Base-by-base conservation (phyloP, 2,329 filamentous ascomycete genomes). In the Paraconiothyrium sp. region DNA sequence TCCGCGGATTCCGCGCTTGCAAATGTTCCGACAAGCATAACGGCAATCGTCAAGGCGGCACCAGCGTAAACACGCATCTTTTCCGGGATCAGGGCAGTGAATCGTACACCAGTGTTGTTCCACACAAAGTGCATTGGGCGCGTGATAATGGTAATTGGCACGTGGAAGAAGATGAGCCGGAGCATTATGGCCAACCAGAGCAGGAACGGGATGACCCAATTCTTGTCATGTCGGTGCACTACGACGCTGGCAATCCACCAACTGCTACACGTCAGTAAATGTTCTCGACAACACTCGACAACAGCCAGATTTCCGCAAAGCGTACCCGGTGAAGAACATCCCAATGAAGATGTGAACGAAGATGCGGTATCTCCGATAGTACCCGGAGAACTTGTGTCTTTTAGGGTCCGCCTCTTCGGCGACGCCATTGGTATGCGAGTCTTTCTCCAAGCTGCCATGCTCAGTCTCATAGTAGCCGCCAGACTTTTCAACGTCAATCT, bases 201-300 rank as follows among this genome's bases (percentile, higher is more conserved):
- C 54, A 97, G 84, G 79, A 96, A 95, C 0, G 93, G 93, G 54
- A 94, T 87, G 59, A 96, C 79, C 93, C 93, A 97, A 72, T 92
- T 92, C 79, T 86, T 84, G 70, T 93, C 88, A 61, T 90, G 69
- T 61, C 88, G 88, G 76, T 94, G 92, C 57, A 92, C 82, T 61
- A 93, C 83, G 51, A 94, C 81, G 58, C 89, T 87, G 7, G 90
- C 89, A 66, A 94, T 90, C 90, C 90, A 94, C 91, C 91, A 93
- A 71, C 85, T 79, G 62, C 34, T 47, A 49, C 54, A 35, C 54
- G 69, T 78, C 54, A 78, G 72, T 56, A 49, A 56, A 63, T 39
- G 35, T 55, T 24, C 30, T 27, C 14, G 43, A 30, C 54, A 13
- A 32, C 54, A 24, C 20, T 37, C 32, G 43, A 43, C 43, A 37